A percentile compares a stretch with the other conserved stretches of the same genome.
Evolutionary conservation across 73 alveolate genomes (phyloP).

Genomic region (Paramecium sonneborni): DNA sequence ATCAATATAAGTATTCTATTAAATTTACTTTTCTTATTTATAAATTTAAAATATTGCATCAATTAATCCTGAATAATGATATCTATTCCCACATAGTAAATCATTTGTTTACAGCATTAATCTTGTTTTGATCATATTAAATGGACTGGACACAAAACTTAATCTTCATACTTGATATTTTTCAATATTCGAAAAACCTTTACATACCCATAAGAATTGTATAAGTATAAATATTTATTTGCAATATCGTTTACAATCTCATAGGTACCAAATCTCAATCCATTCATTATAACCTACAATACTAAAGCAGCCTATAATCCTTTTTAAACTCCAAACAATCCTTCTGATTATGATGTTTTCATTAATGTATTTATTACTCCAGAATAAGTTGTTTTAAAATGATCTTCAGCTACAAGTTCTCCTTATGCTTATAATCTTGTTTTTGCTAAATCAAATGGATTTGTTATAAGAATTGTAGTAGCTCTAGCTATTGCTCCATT

Average conservation of each 20-base stretch:
- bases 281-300: constrained; percentile 32
- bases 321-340: background rate
- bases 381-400: background rate
- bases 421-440: constrained; percentile 32
- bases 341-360: background rate
- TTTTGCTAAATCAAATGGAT: constrained; percentile 48
- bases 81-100: constrained; percentile 25
- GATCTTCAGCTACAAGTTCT: background rate
- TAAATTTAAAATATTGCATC: background rate
- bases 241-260: constrained; percentile 1
- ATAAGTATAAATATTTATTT: background rate
- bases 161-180: background rate
- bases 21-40: background rate
- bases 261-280: constrained; percentile 27
- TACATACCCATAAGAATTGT: background rate
- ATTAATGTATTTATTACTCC: constrained; percentile 17
- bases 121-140: constrained; percentile 46
- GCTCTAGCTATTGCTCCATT: constrained; percentile 47
- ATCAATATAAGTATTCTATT: background rate
- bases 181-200: background rate
- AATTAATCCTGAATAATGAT: constrained; percentile 9
- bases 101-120: constrained; percentile 24
- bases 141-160: constrained; percentile 22
- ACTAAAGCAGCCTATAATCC: constrained; percentile 42
- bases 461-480: constrained; percentile 2